Conservation (phyloP, 2,329 filamentous ascomycete species). For the Penicillium olsonii region DNA sequence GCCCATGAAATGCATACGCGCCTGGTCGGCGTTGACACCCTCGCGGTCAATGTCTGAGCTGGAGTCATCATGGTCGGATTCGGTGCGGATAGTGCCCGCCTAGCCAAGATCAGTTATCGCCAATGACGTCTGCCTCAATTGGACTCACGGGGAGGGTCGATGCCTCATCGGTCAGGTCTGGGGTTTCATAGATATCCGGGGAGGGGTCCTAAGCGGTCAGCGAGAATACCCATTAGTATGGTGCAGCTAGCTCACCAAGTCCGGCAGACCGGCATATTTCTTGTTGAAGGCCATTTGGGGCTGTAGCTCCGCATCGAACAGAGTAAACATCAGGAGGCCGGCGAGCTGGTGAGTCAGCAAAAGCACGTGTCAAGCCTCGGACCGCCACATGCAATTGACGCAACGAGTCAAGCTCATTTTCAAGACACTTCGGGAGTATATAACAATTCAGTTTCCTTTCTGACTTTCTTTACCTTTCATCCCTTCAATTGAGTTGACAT, state of each 20-base stretch:
- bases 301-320: constrained; percentile 6
- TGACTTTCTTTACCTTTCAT: neutral
- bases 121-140: constrained; percentile 1
- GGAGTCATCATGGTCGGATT: constrained; percentile 59
- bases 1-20: constrained; percentile 76
- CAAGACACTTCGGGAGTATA: constrained; percentile 10
- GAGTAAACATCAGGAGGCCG: constrained; percentile 10
- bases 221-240: neutral
- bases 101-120: constrained; percentile 52
- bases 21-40: constrained; percentile 73
- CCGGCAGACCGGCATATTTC: constrained; percentile 80
- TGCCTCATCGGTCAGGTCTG: constrained; percentile 84
- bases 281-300: constrained; percentile 69
- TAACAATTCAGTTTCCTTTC: constrained; percentile 7
- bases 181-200: constrained; percentile 95
- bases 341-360: constrained; percentile 16
- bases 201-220: constrained; percentile 69
- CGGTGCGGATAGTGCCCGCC: constrained; percentile 58
- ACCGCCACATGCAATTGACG: constrained; percentile 28
- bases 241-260: constrained; percentile 61
- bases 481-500: too few relatives aligned
- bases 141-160: constrained; percentile 75
- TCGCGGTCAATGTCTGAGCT: constrained; percentile 71
- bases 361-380: constrained; percentile 19
- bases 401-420: neutral